These are phyloP conservation scores for Pseudogymnoascus sp. DNA, from an alignment of 2,329 filamentous ascomycete species.

Conservation along the genomic window DNA sequence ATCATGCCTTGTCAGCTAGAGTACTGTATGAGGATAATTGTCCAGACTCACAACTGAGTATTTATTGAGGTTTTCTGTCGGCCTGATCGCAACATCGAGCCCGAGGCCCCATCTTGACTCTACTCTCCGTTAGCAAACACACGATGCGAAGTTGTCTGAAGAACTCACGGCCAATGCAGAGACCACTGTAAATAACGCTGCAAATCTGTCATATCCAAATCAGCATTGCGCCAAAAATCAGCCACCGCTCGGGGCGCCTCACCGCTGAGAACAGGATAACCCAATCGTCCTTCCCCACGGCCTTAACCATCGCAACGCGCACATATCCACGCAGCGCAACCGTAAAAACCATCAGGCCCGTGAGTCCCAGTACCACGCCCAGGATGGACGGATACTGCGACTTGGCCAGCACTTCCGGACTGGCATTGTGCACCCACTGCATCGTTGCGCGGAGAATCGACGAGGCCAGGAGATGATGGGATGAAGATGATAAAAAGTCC, in stretches of 20 bases:
- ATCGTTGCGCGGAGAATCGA: constrained; percentile 28
- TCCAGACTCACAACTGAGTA: constrained; percentile 34
- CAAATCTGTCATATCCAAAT: constrained; percentile 8
- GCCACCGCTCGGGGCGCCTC: constrained; percentile 22
- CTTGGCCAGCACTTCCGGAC: constrained; percentile 37
- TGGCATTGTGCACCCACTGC: constrained; percentile 44
- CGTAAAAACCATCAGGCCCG: constrained; percentile 34
- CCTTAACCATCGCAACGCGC: constrained; percentile 37
- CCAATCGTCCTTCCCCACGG: constrained; percentile 40
- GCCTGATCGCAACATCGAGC: constrained; percentile 37
- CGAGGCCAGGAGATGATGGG: background rate
- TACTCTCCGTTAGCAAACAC: constrained; percentile 18
- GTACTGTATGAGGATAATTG: background rate
- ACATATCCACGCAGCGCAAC: constrained; percentile 35
- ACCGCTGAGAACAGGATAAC: constrained; percentile 32
- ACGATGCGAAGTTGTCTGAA: background rate
- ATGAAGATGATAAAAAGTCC: constrained; percentile 2
- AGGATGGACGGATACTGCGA: constrained; percentile 44
- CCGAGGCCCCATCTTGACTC: constrained; percentile 48
- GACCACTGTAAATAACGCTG: constrained; percentile 37
- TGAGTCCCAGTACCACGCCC: constrained; percentile 39
- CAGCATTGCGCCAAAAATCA: background rate
- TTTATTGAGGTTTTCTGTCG: constrained; percentile 34
- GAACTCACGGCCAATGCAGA: constrained; percentile 42
- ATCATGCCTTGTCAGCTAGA: background rate